phyloP scores from a whole-genome alignment of 495 filamentous ascomycete species.

The Hypoxylon perforatum region DNA sequence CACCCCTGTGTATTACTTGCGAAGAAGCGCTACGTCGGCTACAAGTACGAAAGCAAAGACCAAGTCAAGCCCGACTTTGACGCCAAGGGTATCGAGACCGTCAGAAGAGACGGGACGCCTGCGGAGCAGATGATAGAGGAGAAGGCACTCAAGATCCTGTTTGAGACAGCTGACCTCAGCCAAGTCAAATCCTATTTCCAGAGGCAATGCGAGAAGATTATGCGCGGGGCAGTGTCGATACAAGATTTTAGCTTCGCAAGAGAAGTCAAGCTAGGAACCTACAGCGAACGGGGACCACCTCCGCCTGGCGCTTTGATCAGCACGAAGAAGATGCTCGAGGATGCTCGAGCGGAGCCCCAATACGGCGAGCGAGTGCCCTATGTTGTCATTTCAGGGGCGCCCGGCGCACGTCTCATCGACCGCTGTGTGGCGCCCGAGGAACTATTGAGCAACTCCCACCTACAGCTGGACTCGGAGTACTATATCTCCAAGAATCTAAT shows the following conservation, averaged over 20 bases:
- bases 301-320: conserved; percentile 91
- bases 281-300: conserved; percentile 78
- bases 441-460: conserved; percentile 77
- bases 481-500: conserved; percentile 97
- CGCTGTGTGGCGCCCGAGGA: conserved; percentile 89
- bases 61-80: conserved; percentile 92
- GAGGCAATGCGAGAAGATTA: conserved; percentile 89
- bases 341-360: conserved; percentile 88
- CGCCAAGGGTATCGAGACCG: conserved; percentile 97
- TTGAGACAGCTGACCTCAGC: conserved; percentile 88
- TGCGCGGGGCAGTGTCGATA: conserved; percentile 86
- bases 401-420: conserved; percentile 86
- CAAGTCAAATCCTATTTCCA: conserved; percentile 94
- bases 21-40: conserved; percentile 98
- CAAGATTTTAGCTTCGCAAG: conserved; percentile 96
- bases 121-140: conserved; percentile 98
- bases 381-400: conserved; percentile 88
- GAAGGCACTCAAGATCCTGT: conserved; percentile 84
- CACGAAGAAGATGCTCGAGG: conserved; percentile 83
- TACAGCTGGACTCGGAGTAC: conserved; percentile 94
- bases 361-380: conserved; percentile 96
- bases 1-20: conserved; percentile 92
- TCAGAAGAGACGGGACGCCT: conserved; percentile 91
- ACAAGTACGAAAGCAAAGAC: conserved; percentile 86
- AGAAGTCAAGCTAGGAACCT: conserved; percentile 91